Conservation (phyloP, 2,329 filamentous ascomycete genomes). For the Cladophialophora carrionii region DNA sequence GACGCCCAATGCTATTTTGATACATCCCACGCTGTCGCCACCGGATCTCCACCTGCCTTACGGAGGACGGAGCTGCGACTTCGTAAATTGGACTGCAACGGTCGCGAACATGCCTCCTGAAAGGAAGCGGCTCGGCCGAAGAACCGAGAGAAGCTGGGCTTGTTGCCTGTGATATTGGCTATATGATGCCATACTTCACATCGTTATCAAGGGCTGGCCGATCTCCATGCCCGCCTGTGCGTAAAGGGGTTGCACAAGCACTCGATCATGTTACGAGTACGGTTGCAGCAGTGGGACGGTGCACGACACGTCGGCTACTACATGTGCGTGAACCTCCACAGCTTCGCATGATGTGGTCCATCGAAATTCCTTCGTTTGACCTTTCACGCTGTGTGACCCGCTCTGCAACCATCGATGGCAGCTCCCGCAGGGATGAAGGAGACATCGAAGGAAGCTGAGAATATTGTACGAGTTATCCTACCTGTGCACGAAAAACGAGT, state of each 20-base stretch:
- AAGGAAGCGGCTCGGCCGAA: neutral
- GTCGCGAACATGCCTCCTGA: neutral
- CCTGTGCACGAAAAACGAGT: no score
- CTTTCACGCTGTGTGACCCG: neutral
- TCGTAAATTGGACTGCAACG: conserved; percentile 5
- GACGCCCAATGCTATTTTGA: neutral
- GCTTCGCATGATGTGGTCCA: neutral
- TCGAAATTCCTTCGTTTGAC: neutral
- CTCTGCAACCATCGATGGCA: neutral
- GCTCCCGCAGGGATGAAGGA: neutral
- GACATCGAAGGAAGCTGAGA: neutral
- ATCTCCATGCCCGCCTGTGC: neutral
- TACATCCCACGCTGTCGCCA: conserved; percentile 12
- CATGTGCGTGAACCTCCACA: neutral
- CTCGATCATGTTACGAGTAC: neutral
- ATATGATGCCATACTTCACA: neutral
- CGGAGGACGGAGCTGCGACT: neutral
- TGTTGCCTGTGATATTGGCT: neutral
- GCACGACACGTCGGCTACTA: no score
- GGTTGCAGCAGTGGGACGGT: neutral
- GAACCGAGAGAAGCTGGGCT: neutral
- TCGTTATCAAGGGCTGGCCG: neutral
- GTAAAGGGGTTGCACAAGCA: neutral
- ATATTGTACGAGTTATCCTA: neutral
- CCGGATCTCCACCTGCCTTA: neutral